phyloP scores from a whole-genome alignment of 1,139 yeast species.

The Tardiomyces depauwii region DNA sequence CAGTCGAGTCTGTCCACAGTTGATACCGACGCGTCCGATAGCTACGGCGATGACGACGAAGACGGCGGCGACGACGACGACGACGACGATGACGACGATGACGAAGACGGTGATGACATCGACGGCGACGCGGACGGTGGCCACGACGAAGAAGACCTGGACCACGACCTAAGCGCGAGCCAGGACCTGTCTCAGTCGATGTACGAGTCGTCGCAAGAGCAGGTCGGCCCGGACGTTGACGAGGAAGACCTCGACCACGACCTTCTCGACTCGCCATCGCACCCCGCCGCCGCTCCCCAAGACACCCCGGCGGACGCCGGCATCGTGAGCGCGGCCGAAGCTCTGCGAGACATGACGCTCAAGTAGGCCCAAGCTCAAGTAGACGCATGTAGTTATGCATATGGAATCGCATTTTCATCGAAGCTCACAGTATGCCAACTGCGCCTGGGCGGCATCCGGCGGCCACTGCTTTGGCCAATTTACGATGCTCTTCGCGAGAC shows the following conservation, averaged over 20 bases:
- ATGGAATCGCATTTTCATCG: too few species aligned
- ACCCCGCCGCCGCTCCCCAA: background rate
- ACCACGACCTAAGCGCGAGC: constrained; percentile 20
- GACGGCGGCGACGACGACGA: constrained; percentile 7
- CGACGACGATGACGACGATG: constrained; percentile 15
- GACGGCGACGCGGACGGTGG: constrained; percentile 15
- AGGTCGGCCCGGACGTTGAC: constrained; percentile 20
- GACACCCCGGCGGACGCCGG: background rate
- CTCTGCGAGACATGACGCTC: constrained; percentile 3
- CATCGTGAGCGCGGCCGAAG: constrained; percentile 5
- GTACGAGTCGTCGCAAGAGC: constrained; percentile 2
- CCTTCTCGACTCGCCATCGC: background rate
- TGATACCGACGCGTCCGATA: constrained; percentile 5
- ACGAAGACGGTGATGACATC: constrained; percentile 8
- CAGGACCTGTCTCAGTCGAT: constrained; percentile 7
- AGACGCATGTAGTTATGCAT: too few species aligned
- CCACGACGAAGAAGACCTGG: constrained; percentile 22
- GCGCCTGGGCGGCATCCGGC: too few species aligned
- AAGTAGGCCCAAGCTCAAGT: background rate
- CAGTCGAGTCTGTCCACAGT: background rate
- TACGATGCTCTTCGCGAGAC: too few species aligned
- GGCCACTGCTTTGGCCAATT: too few species aligned
- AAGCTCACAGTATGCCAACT: too few species aligned
- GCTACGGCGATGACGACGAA: constrained; percentile 6
- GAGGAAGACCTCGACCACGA: constrained; percentile 13